phyloP scores from a whole-genome alignment of 2,329 filamentous ascomycete genomes.

The Penicillium sp. region DNA sequence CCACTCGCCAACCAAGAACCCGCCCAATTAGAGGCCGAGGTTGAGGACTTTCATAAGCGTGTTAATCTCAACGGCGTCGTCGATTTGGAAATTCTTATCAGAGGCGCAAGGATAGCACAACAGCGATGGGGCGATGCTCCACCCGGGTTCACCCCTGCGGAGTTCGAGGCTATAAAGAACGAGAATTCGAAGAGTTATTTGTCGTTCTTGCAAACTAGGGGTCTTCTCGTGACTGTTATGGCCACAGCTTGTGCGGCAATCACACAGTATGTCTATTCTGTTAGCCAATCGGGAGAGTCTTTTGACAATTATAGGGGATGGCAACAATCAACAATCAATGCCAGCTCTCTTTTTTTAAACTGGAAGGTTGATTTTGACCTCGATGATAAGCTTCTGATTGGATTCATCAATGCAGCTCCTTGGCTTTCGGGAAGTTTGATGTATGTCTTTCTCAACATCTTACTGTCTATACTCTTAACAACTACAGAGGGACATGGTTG shows the following conservation, averaged over 20 bases:
- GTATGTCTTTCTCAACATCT: not conserved
- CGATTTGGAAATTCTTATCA: not conserved
- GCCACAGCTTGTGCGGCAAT: constrained; percentile 25
- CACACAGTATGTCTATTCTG: constrained; percentile 18
- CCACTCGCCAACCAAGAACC: not conserved
- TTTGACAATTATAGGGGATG: constrained; percentile 13
- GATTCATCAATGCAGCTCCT: not conserved
- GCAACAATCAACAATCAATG: constrained; percentile 27
- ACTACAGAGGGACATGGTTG: constrained; percentile 11
- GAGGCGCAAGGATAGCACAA: not conserved
- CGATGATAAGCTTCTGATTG: not conserved
- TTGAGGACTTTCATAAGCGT: not conserved
- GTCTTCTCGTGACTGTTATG: constrained; percentile 16
- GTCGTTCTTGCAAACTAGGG: not conserved
- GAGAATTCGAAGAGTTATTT: not conserved
- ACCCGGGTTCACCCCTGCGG: not conserved
- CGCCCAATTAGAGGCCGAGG: not conserved
- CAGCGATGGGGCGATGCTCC: not conserved
- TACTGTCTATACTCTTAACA: not conserved
- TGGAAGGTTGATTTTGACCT: not conserved
- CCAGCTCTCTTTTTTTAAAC: constrained; percentile 1
- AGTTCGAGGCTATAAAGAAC: not conserved
- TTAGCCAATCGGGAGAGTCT: not conserved
- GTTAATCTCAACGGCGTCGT: not conserved
- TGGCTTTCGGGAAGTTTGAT: not conserved